A percentile compares a stretch with the other conserved stretches of the same genome.
These are phyloP conservation scores for Wallacemonas sp. DNA, from an alignment of 208 protist genomes.

Conservation along the genomic window DNA sequence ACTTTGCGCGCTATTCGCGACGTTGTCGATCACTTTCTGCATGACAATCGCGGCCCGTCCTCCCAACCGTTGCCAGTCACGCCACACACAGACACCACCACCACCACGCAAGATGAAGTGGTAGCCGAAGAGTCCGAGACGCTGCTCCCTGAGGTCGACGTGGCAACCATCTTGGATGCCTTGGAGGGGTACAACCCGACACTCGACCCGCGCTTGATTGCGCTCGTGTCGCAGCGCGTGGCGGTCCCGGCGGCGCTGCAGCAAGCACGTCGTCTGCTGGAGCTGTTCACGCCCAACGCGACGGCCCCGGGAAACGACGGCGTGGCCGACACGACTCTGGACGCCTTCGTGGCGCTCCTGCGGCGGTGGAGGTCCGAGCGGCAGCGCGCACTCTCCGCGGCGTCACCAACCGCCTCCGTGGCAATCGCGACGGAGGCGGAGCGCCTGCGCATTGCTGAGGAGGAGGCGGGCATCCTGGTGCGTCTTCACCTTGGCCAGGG, in stretches of 20 bases:
- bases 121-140: too few species aligned
- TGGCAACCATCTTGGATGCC: slow-evolving; percentile 17
- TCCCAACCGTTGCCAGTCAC: too few species aligned
- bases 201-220: slow-evolving; percentile 33
- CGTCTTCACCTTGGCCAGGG: slow-evolving; percentile 17
- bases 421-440: background rate
- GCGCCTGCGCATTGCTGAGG: slow-evolving; percentile 23
- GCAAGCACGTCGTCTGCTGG: slow-evolving; percentile 1
- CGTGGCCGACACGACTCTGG: background rate
- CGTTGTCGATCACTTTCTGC: too few species aligned
- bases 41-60: too few species aligned
- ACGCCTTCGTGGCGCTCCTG: background rate
- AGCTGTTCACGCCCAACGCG: background rate
- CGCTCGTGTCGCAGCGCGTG: slow-evolving; percentile 30
- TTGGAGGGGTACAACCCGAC: slow-evolving; percentile 42
- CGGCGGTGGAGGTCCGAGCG: slow-evolving; percentile 4
- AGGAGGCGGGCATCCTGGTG: slow-evolving; percentile 34
- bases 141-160: background rate
- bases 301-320: too few species aligned
- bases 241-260: slow-evolving; percentile 29
- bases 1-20: too few species aligned
- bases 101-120: too few species aligned
- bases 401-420: background rate
- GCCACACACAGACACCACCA: too few species aligned
- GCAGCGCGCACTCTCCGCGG: background rate